Evolutionary conservation across 768 basidiomycete species (phyloP), one percentile per base, ranked within the genome.

Genomic region (Trametes maxima): DNA sequence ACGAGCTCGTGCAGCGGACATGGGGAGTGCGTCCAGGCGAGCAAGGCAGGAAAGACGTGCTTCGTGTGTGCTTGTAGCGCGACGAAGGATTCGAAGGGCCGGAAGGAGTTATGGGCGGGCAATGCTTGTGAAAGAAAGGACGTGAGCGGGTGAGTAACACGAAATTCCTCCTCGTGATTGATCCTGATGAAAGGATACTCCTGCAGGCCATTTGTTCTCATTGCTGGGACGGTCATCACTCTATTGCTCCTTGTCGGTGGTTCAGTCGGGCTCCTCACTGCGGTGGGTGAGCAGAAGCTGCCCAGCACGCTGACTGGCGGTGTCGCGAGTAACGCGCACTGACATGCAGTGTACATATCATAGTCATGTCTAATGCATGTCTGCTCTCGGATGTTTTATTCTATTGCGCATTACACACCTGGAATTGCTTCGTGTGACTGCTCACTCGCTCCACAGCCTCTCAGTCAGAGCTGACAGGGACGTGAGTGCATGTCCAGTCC

Each of bases 81-180:
- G 25, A 87, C 84, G 11, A 81, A 80, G 48, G 75, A 81, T 57
- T 79, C 79, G 11, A 73, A 77, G 24, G 81, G 85, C n/a, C 80
- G 85, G 70, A 84, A 80, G 3, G 82, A 86, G 63, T 74, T 73
- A 35, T 94, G 92, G 92, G 91, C 82, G 1, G 92, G 92, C 5
- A 80, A 82, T 54, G 82, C 78, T 63, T 94, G 92, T 65, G 85
- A 93, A 77, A 82, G 86, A 64, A 86, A 85, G 74, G 92, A 94
- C 69, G 75, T 94, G 49, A 92, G 89, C 78, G 85, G 84, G 92
- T 92, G 68, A 62, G 89, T 84, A 14, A 11, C 21, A 45, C 36
- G 1, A n/a, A 40, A 16, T 10, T 8, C n/a, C 14, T 16, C 45
- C n/a, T n/a, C 22, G 22, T 16, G 46, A 16, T 22, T 51, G 44